Evolutionary conservation across 495 filamentous ascomycete genomes (phyloP).

Genomic region (Penicillium argentinense): DNA sequence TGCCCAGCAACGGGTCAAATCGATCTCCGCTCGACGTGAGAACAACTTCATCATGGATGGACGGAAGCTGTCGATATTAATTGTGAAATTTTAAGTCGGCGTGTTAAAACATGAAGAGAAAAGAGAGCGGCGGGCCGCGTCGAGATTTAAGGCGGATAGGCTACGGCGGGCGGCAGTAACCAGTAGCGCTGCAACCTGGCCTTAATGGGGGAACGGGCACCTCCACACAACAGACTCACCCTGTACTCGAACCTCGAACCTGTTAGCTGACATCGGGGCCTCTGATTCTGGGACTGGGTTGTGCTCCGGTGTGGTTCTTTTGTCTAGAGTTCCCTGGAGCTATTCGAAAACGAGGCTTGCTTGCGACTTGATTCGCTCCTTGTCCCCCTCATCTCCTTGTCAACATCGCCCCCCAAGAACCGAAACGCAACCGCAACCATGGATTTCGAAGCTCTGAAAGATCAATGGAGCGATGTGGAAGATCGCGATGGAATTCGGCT

Average conservation of each 20-base stretch:
- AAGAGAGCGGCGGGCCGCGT: constrained; percentile 21
- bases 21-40: constrained; percentile 71
- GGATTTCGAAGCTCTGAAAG: constrained; percentile 84
- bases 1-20: constrained; percentile 73
- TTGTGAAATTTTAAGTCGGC: constrained; percentile 54
- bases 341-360: constrained; percentile 14
- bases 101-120: constrained; percentile 45
- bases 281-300: constrained; percentile 30
- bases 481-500: constrained; percentile 95
- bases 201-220: constrained; percentile 34
- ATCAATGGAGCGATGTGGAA: constrained; percentile 96
- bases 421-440: constrained; percentile 46
- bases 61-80: constrained; percentile 61
- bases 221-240: constrained; percentile 38
- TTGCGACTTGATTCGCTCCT: constrained; percentile 16
- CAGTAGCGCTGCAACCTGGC: constrained; percentile 51
- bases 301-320: constrained; percentile 30
- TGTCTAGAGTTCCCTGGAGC: constrained; percentile 20
- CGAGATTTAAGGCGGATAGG: constrained; percentile 40
- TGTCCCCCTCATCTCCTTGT: constrained; percentile 28
- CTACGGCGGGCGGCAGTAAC: constrained; percentile 36
- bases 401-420: constrained; percentile 25
- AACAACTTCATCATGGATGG: constrained; percentile 56
- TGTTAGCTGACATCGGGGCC: constrained; percentile 20
- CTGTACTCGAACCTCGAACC: constrained; percentile 15